Base-by-base conservation (phyloP, 768 basidiomycete genomes). In the Serpula lacrymans region DNA sequence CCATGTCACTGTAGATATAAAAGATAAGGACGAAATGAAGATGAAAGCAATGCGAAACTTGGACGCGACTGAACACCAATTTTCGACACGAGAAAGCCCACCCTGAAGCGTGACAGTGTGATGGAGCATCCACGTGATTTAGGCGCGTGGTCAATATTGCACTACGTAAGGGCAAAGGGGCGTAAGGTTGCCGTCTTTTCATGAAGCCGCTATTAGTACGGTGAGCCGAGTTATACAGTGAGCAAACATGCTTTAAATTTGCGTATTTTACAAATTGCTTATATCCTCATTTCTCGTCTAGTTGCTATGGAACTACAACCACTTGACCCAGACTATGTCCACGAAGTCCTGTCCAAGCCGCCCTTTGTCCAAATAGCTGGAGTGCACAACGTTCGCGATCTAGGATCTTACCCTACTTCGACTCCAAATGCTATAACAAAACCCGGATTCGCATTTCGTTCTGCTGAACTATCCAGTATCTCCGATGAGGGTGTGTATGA, bases 301-400 rank as follows among this genome's bases (percentile, higher is more conserved):
- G 51, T 23, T 39, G n/a, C 8, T 16, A 40, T 36, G 54, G 63
- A 72, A 49, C 67, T 83, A 33, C 78, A 80, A 41, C 77, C 82
- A 30, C 63, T 89, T 33, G 85, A 88, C 53, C 77, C 84, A 2
- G 59, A 58, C 13, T 78, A 80, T 61, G 84, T 89, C 14, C 64
- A 72, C 6, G 71, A 81, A 17, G 62, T 77, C 8, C 74, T 89
- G 27, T 85, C 84, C 1, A 70, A 68, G 18, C 80, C 77, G 6
- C 88, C 88, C 0, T 90, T 90, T 50, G 74, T 87, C 7, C 54
- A 67, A 13, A 70, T 89, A 49, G 59, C 75, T n/a, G 88, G 88
- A 22, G 84, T 89, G 7, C 77, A 76, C 49, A 90, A 90, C 57
- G 70, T 83, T 37, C 73, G 88, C 40, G 83, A 87, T 62, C 69